These are phyloP conservation scores for Picea mariana DNA, from an alignment of 83 land plant genomes.

Conservation along the genomic window DNA sequence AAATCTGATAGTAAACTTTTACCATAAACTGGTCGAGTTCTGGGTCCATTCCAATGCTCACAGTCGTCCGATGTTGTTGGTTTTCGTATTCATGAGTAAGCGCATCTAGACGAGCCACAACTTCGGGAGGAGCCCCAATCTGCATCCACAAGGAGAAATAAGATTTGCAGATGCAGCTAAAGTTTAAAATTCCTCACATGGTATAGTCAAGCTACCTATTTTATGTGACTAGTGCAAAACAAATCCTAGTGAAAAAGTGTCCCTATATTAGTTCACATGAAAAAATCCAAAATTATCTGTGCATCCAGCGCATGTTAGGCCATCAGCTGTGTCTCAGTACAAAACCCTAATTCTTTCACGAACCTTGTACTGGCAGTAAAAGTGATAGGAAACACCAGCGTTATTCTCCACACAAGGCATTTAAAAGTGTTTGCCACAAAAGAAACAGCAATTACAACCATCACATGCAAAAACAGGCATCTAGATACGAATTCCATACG, in stretches of 20 bases:
- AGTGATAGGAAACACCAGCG: background rate
- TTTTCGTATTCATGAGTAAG: slow-evolving; percentile 2
- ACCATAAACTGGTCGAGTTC: slow-evolving; percentile 46
- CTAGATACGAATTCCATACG: background rate
- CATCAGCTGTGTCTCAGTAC: background rate
- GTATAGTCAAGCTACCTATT: too few species aligned
- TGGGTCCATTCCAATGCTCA: slow-evolving; percentile 24
- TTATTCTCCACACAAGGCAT: background rate
- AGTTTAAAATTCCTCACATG: too few species aligned
- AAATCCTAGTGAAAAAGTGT: background rate
- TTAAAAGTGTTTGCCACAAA: background rate
- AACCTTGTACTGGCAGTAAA: background rate
- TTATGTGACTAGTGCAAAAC: background rate
- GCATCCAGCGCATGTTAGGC: background rate
- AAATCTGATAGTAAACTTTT: background rate
- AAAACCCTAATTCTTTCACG: too few species aligned
- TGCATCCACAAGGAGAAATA: background rate
- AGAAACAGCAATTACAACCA: background rate
- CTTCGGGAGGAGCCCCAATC: slow-evolving; percentile 43
- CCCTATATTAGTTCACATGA: background rate
- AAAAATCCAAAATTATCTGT: background rate
- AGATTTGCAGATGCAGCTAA: too few species aligned
- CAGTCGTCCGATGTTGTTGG: background rate
- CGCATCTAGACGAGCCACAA: slow-evolving; percentile 25
- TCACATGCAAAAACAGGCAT: slow-evolving; percentile 5